A percentile compares a stretch with the other conserved stretches of the same genome.
phyloP scores from a whole-genome alignment of 2,329 filamentous ascomycete genomes.

The Colletotrichum caudatum region DNA sequence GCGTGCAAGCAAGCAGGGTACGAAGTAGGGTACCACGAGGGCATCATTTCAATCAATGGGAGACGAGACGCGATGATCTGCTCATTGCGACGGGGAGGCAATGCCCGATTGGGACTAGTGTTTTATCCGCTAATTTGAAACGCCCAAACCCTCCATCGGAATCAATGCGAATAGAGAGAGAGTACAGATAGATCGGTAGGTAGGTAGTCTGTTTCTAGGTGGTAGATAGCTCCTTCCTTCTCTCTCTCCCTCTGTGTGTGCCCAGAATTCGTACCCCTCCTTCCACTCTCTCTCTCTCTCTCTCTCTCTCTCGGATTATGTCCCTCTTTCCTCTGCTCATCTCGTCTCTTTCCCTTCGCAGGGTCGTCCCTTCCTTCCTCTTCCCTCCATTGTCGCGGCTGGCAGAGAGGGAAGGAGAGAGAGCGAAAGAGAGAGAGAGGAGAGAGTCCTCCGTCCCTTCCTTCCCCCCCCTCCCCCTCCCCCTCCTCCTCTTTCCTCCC shows the following conservation, averaged over 20 bases:
- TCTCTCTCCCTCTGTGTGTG: neutral
- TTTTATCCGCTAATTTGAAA: conserved; percentile 42
- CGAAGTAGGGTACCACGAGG: conserved; percentile 9
- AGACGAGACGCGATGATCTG: conserved; percentile 41
- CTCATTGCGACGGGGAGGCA: conserved; percentile 26
- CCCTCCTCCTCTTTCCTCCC: neutral
- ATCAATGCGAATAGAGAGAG: conserved; percentile 42
- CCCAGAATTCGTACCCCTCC: too few relatives aligned
- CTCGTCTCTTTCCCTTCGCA: neutral
- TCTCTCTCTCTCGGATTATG: neutral
- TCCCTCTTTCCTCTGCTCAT: neutral
- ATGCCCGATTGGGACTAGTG: conserved; percentile 38
- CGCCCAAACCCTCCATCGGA: conserved; percentile 41
- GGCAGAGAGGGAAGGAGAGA: neutral
- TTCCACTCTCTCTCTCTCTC: neutral
- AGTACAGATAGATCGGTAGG: too few relatives aligned
- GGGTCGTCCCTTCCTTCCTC: neutral
- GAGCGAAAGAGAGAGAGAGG: too few relatives aligned
- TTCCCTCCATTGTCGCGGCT: neutral
- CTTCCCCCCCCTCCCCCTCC: neutral
- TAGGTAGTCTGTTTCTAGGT: too few relatives aligned
- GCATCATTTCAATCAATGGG: conserved; percentile 40
- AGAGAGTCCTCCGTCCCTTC: neutral
- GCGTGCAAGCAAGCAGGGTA: neutral
- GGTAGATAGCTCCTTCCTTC: too few relatives aligned